Base-by-base conservation (phyloP, 2,329 filamentous ascomycete species). In the Cordyceps cicadae region DNA sequence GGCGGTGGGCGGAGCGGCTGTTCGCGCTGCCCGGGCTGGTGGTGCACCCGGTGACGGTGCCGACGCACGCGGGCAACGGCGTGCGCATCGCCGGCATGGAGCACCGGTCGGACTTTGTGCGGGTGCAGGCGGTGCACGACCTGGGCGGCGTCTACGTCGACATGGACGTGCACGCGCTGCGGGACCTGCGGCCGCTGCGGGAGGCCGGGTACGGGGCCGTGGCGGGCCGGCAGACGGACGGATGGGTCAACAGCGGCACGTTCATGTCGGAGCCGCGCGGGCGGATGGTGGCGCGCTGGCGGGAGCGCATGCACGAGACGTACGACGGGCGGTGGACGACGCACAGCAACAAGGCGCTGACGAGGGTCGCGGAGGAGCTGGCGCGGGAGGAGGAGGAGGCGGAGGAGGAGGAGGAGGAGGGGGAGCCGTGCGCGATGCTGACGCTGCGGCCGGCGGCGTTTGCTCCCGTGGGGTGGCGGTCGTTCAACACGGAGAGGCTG, bases 351-450 rank as follows among this genome's bases (percentile, higher is more conserved):
- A 49, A 41, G 5, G 62, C 66, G 9, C 61, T 71, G 11, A 70
- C 67, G 5, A 29, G 43, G 9, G 34, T 70, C 12, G 65, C 75
- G 14, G 86, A 87, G 66, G 76, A 77, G 61, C 74, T 89, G 3
- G 62, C 62, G 7, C 24, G 54, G 15, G 37, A 8, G 4, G 64
- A 65, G 43, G 24, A 24, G 24, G 24, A 24, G n/a, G n/a, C 24
- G 24, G 24, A n/a, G n/a, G n/a, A n/a, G n/a, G n/a, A n/a, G n/a
- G n/a, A n/a, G n/a, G n/a, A n/a, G n/a, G n/a, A 56, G 14, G 37
- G 5, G 4, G 64, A 65, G 43, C 61, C 67, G 7, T 65, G 68
- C 21, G 64, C 69, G 60, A 60, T 68, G 58, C 65, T 70, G 37
- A 66, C 67, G 39, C 52, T 70, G 62, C 64, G 66, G 15, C 65